A percentile compares a stretch with the other conserved stretches of the same genome.
Conservation (phyloP, 2,329 filamentous ascomycete species). For the Cytospora leucostoma region DNA sequence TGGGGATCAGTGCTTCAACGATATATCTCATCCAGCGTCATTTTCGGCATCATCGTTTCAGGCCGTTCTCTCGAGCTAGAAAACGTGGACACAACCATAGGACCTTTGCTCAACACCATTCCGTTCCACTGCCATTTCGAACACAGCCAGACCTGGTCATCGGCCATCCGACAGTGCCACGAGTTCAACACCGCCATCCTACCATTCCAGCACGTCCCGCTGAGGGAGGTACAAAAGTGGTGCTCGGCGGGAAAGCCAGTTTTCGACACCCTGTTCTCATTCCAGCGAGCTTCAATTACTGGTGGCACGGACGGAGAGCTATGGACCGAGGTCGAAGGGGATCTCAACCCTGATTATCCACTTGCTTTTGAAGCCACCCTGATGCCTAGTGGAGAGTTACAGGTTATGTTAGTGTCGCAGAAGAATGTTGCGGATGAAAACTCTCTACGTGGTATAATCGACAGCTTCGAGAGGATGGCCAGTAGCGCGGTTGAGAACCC, state of each 20-base stretch:
- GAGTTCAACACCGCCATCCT: slow-evolving; percentile 68
- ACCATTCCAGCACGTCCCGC: slow-evolving; percentile 74
- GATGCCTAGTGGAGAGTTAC: slow-evolving; percentile 48
- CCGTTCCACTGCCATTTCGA: slow-evolving; percentile 62
- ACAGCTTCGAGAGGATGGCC: slow-evolving; percentile 41
- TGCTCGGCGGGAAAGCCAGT: slow-evolving; percentile 60
- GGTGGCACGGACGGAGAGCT: slow-evolving; percentile 37
- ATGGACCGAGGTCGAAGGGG: slow-evolving; percentile 57
- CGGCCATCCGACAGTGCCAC: slow-evolving; percentile 66
- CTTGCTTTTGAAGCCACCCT: slow-evolving; percentile 75
- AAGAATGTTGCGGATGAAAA: slow-evolving; percentile 38
- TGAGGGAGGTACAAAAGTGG: slow-evolving; percentile 82
- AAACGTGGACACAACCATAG: slow-evolving; percentile 66
- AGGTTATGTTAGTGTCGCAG: slow-evolving; percentile 62
- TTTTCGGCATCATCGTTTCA: slow-evolving; percentile 75
- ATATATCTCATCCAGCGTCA: slow-evolving; percentile 48
- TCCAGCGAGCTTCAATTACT: slow-evolving; percentile 57
- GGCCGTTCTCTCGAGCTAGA: slow-evolving; percentile 73
- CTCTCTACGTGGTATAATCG: slow-evolving; percentile 41
- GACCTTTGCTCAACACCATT: slow-evolving; percentile 88
- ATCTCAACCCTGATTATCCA: slow-evolving; percentile 65
- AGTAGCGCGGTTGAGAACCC: slow-evolving; percentile 31
- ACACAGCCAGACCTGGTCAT: slow-evolving; percentile 55
- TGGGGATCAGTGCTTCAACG: slow-evolving; percentile 67
- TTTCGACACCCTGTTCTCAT: slow-evolving; percentile 83